Evolutionary conservation across 805 yeast species (phyloP).

Genomic region (Candida orba): DNA sequence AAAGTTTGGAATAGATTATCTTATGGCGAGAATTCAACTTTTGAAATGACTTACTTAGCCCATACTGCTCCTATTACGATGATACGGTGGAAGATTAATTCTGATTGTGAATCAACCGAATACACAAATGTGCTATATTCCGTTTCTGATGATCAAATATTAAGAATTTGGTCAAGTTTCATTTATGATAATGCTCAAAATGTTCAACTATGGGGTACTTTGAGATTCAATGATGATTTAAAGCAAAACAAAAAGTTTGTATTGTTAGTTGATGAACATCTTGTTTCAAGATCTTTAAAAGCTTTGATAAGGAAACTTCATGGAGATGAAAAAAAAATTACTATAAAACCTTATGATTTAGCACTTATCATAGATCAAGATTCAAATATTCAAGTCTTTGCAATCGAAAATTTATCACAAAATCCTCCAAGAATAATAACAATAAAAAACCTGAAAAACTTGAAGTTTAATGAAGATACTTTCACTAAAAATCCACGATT

Average conservation of each 20-base stretch:
- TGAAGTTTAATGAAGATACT: conserved; percentile 19
- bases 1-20: conserved; percentile 75
- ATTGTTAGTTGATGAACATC: conserved; percentile 34
- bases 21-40: conserved; percentile 55
- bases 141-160: conserved; percentile 45
- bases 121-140: conserved; percentile 57
- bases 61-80: conserved; percentile 54
- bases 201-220: conserved; percentile 49
- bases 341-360: conserved; percentile 32
- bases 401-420: conserved; percentile 42
- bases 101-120: conserved; percentile 22
- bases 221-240: conserved; percentile 24
- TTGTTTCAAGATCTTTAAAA: conserved; percentile 24
- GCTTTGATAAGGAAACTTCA: conserved; percentile 8
- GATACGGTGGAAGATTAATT: conserved; percentile 46
- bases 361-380: conserved; percentile 33
- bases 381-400: conserved; percentile 37
- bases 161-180: conserved; percentile 66
- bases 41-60: conserved; percentile 62
- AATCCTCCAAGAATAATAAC: conserved; percentile 50
- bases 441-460: conserved; percentile 30
- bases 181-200: conserved; percentile 52
- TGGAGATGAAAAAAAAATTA: conserved; percentile 20
- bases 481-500: conserved; percentile 28
- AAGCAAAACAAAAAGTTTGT: conserved; percentile 23